Conservation (phyloP, 2,329 filamentous ascomycete genomes). For the Plenodomus biglobosus region DNA sequence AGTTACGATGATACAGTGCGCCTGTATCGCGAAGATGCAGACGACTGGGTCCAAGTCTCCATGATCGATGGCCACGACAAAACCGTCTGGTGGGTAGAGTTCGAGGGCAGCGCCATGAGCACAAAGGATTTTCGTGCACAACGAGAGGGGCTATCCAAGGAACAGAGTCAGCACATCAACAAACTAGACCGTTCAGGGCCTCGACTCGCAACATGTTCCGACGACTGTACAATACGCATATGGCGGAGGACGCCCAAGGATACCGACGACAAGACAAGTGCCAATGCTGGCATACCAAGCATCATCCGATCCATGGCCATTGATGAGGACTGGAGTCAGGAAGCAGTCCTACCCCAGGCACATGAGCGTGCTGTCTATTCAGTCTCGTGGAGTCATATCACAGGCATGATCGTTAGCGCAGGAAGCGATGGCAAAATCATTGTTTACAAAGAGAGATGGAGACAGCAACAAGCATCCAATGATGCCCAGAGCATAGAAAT, state of each 20-base stretch:
- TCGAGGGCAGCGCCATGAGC: constrained; percentile 52
- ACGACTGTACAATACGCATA: constrained; percentile 76
- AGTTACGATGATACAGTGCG: constrained; percentile 93
- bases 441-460: constrained; percentile 26
- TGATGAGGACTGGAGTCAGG: constrained; percentile 82
- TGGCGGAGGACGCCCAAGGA: constrained; percentile 69
- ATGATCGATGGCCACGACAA: constrained; percentile 77
- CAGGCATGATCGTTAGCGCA: constrained; percentile 79
- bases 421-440: constrained; percentile 66
- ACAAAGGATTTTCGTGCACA: constrained; percentile 27
- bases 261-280: constrained; percentile 47
- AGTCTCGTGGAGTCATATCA: constrained; percentile 76
- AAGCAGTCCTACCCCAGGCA: constrained; percentile 69
- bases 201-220: constrained; percentile 78
- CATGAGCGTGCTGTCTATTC: constrained; percentile 85
- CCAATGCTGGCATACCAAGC: constrained; percentile 72
- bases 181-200: constrained; percentile 49
- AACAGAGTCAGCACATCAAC: constrained; percentile 41
- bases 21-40: constrained; percentile 85
- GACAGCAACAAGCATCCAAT: constrained; percentile 23
- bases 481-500: constrained; percentile 18
- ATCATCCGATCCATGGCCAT: constrained; percentile 74
- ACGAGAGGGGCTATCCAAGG: constrained; percentile 32
- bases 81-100: constrained; percentile 88
- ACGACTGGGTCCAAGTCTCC: constrained; percentile 91